Evolutionary conservation across 192 early-diverging fungal species (phyloP).

Genomic region (Podila minutissima): DNA sequence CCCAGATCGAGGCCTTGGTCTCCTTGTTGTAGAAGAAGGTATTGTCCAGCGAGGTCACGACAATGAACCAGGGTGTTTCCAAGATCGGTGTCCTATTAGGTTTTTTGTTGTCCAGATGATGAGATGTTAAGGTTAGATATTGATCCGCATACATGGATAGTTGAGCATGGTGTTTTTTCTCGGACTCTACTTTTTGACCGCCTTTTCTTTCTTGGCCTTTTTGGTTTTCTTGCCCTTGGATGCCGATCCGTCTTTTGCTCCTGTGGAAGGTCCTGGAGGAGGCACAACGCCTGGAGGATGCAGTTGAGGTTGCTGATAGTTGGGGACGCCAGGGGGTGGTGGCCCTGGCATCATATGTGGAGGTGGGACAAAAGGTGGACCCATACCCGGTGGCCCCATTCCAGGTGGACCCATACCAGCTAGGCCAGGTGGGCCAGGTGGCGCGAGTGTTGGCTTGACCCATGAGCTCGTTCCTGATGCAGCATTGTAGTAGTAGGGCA

Average conservation of each 20-base stretch:
- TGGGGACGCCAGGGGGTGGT: constrained; percentile 20
- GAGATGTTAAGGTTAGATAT: background rate
- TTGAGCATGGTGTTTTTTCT: no score
- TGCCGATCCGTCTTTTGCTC: background rate
- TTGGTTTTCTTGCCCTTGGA: constrained; percentile 45
- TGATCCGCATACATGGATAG: no score
- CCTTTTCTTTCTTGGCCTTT: constrained; percentile 55
- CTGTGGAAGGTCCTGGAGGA: background rate
- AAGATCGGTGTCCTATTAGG: constrained; percentile 62
- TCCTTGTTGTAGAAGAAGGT: constrained; percentile 83
- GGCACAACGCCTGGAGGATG: constrained; percentile 9
- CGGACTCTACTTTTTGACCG: constrained; percentile 44
- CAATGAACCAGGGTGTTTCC: constrained; percentile 77
- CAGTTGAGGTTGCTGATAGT: constrained; percentile 3
- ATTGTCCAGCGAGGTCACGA: constrained; percentile 71
- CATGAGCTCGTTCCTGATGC: constrained; percentile 77
- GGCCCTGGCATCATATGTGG: constrained; percentile 23
- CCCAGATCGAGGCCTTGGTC: constrained; percentile 75
- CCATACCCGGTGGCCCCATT: no score
- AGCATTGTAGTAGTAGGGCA: constrained; percentile 80
- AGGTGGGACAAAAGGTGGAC: constrained; percentile 28
- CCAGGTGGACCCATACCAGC: constrained; percentile 7
- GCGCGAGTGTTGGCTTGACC: constrained; percentile 57
- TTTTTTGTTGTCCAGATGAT: background rate
- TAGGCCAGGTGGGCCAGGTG: constrained; percentile 15